Evolutionary conservation across 139 green algal genomes (phyloP), one percentile per base, ranked within the genome.

Genomic region (Pleodorina starrii): DNA sequence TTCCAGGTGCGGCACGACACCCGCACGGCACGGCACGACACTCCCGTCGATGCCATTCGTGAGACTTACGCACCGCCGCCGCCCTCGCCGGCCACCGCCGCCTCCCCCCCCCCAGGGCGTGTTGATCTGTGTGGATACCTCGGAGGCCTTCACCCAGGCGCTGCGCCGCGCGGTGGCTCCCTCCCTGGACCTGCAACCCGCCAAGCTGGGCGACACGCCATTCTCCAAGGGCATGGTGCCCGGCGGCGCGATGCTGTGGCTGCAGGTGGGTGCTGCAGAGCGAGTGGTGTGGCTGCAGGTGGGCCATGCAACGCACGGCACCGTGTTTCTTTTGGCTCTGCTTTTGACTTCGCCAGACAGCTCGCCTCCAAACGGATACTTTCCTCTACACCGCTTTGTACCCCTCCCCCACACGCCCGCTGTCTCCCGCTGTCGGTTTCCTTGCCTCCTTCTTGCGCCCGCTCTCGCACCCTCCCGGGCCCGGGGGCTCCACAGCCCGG

Each of bases 161-260:
- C 68, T 93, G 23, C 19, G 82, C 32, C 35, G 27, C 1, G 36
- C 50, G 11, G 3, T 87, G 46, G 75, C 82, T 0, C 63, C 68
- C 46, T 35, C 78, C 25, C 46, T 76, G 57, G 66, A 87, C 27
- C 60, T 91, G 1, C 23, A 16, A 10, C 23, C 72, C 9, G 82
- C 11, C 46, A 42, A 50, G 14, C 44, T 85, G 57, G 57, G 38
- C 40, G 79, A 63, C 54, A 77, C 72, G 54, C 60, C 81, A 54
- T 91, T 71, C 87, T 90, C 79, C 84, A 87, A 83, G 46, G 44
- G 69, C 25, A 81, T 93, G 71, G 76, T 93, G 63, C 60, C 81
- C 19, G 81, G 60, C 6, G 81, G 43, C 5, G 60, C 40, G 0
- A 43, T 87, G 81, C 17, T 87, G 60, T 87, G 81, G 81, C 43